Percentiles rank a stretch among this genome's conserved stretches.
Evolutionary conservation across 805 yeast genomes (phyloP).

Genomic region (Ogataea paraovalis): DNA sequence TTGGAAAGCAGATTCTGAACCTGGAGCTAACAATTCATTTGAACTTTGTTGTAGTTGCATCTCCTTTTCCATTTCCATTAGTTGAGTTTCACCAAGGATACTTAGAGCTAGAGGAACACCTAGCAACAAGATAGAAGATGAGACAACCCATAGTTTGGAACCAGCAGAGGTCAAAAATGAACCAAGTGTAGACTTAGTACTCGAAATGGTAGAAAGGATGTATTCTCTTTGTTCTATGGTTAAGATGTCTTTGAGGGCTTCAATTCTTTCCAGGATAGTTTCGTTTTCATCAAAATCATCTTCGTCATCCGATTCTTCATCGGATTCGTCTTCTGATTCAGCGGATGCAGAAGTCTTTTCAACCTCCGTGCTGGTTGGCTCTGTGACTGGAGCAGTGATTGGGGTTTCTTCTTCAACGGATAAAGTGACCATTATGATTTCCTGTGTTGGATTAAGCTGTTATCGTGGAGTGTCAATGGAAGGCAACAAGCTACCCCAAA

Average conservation of each 20-base stretch:
- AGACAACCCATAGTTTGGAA: constrained; percentile 74
- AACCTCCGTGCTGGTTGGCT: constrained; percentile 60
- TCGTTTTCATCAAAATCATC: constrained; percentile 83
- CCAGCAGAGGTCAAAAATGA: constrained; percentile 61
- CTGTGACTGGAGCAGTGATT: background rate
- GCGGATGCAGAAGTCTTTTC: constrained; percentile 23
- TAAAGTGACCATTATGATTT: constrained; percentile 72
- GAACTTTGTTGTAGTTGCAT: constrained; percentile 72
- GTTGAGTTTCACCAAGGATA: constrained; percentile 87
- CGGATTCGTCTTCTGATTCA: constrained; percentile 30
- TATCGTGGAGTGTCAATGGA: no score
- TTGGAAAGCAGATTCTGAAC: constrained; percentile 45
- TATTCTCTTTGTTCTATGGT: constrained; percentile 79
- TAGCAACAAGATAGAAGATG: constrained; percentile 77
- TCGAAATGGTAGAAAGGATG: constrained; percentile 28
- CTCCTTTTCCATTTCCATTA: constrained; percentile 91
- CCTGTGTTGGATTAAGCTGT: no score
- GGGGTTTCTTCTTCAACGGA: constrained; percentile 1
- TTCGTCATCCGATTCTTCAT: constrained; percentile 43
- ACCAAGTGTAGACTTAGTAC: constrained; percentile 38
- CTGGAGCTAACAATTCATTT: constrained; percentile 68
- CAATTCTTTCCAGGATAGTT: constrained; percentile 79
- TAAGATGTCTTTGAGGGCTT: constrained; percentile 86
- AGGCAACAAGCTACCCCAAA: no score
- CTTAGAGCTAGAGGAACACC: constrained; percentile 93